These are phyloP conservation scores for Penicillium sumatraense DNA, from an alignment of 2,329 filamentous ascomycete genomes.

Conservation along the genomic window DNA sequence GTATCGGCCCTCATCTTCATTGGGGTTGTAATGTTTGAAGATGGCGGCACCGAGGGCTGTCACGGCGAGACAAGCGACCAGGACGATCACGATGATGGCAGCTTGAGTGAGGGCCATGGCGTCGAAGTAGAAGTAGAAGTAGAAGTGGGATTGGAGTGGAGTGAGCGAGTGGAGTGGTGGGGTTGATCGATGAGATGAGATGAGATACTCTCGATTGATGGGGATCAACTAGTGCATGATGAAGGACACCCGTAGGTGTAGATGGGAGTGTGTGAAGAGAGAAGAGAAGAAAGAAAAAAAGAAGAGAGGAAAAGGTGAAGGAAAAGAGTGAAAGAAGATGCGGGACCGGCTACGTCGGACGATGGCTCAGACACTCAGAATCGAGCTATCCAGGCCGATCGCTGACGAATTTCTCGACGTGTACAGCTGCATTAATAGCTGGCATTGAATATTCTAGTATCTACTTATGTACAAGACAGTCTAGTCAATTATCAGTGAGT, in stretches of 20 bases:
- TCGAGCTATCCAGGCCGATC: not conserved
- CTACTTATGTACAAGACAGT: too few relatives aligned
- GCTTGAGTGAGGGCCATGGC: slow-evolving; percentile 16
- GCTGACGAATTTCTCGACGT: too few relatives aligned
- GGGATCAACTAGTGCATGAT: not conserved
- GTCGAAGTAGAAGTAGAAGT: not conserved
- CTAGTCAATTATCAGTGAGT: too few relatives aligned
- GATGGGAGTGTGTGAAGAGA: not conserved
- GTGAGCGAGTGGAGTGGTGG: not conserved
- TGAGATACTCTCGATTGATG: too few relatives aligned
- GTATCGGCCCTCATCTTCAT: slow-evolving; percentile 20
- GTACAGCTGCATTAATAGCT: too few relatives aligned
- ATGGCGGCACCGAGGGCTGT: slow-evolving; percentile 37
- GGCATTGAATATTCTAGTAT: too few relatives aligned
- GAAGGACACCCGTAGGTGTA: not conserved
- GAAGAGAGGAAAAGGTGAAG: slow-evolving; percentile 1
- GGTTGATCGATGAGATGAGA: too few relatives aligned
- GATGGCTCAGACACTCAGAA: too few relatives aligned
- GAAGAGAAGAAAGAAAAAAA: not conserved
- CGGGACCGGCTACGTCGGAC: too few relatives aligned
- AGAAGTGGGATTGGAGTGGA: not conserved
- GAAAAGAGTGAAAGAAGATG: slow-evolving; percentile 4
- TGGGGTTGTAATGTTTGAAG: slow-evolving; percentile 31
- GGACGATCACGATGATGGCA: slow-evolving; percentile 29
- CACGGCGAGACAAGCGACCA: slow-evolving; percentile 35